Conservation (phyloP, 352 stramenopile genomes). For the Pythium grandisporangium region DNA sequence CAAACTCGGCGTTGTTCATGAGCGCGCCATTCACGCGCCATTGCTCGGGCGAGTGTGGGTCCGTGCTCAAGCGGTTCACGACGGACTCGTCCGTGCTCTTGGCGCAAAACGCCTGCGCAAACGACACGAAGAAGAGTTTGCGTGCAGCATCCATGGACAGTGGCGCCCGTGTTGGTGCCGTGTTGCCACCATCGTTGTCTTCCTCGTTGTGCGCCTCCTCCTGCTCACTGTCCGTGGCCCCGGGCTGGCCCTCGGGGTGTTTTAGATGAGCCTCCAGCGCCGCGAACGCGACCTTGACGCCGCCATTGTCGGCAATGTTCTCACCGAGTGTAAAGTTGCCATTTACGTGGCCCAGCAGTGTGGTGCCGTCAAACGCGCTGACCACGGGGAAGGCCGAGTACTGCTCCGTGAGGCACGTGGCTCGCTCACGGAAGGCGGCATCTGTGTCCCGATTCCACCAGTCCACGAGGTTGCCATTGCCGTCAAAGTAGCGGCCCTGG, state of each 20-base stretch:
- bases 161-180: too few relatives aligned
- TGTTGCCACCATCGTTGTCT: slow-evolving; percentile 5
- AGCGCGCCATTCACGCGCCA: slow-evolving; percentile 75
- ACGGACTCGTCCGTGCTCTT: slow-evolving; percentile 51
- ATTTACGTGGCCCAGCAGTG: slow-evolving; percentile 57
- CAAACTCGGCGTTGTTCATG: slow-evolving; percentile 75
- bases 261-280: slow-evolving; percentile 42
- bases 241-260: too few relatives aligned
- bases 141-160: slow-evolving; percentile 17
- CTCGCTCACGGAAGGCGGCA: slow-evolving; percentile 52
- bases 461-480: slow-evolving; percentile 84
- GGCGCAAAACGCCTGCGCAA: slow-evolving; percentile 61
- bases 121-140: slow-evolving; percentile 75
- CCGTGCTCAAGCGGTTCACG: slow-evolving; percentile 34
- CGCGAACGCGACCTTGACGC: slow-evolving; percentile 58
- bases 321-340: slow-evolving; percentile 72
- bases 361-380: slow-evolving; percentile 25
- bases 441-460: slow-evolving; percentile 90
- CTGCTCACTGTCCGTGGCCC: too few relatives aligned
- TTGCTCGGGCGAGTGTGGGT: slow-evolving; percentile 52
- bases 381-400: slow-evolving; percentile 37
- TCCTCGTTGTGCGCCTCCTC: slow-evolving; percentile 14
- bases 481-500: slow-evolving; percentile 84
- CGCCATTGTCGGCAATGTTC: slow-evolving; percentile 82
- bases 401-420: slow-evolving; percentile 56